These are phyloP conservation scores for Codiaeum variegatum DNA, from an alignment of 441 rosid genomes.

Conservation along the genomic window DNA sequence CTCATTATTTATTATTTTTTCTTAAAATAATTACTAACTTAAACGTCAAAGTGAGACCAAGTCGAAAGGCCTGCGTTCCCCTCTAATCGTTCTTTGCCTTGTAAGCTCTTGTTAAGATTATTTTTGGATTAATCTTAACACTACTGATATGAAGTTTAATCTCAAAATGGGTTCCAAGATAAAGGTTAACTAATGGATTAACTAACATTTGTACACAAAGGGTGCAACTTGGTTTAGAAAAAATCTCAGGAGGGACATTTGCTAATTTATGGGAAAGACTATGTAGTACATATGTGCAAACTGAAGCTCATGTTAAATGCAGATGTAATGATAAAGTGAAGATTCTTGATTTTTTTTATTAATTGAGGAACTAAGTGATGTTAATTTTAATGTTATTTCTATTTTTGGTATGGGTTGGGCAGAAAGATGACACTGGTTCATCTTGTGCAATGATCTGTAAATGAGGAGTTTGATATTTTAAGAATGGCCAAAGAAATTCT, in stretches of 20 bases:
- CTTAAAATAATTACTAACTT: no score
- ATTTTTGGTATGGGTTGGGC: conserved; percentile 32
- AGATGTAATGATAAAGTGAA: conserved; percentile 11
- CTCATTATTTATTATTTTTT: no score
- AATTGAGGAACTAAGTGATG: not conserved
- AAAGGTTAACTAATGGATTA: not conserved
- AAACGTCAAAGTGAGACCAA: no score
- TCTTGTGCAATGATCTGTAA: conserved; percentile 28
- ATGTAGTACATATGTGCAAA: not conserved
- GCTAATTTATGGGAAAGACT: conserved; percentile 4
- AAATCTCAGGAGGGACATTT: no score
- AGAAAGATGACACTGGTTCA: conserved; percentile 33
- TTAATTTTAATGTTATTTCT: conserved; percentile 22
- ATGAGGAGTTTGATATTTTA: conserved; percentile 8
- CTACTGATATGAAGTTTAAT: not conserved
- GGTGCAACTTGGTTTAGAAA: conserved; percentile 13
- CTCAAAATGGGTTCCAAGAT: conserved; percentile 8
- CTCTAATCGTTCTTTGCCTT: no score
- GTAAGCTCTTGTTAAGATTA: no score
- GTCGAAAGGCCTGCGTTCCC: no score
- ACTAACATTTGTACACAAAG: not conserved
- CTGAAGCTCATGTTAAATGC: conserved; percentile 3
- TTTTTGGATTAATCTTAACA: no score
- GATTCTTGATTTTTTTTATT: conserved; percentile 14
- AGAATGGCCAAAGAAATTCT: conserved; percentile 15